phyloP scores from a whole-genome alignment of 805 yeast genomes.

The Kazachstania martiniae region DNA sequence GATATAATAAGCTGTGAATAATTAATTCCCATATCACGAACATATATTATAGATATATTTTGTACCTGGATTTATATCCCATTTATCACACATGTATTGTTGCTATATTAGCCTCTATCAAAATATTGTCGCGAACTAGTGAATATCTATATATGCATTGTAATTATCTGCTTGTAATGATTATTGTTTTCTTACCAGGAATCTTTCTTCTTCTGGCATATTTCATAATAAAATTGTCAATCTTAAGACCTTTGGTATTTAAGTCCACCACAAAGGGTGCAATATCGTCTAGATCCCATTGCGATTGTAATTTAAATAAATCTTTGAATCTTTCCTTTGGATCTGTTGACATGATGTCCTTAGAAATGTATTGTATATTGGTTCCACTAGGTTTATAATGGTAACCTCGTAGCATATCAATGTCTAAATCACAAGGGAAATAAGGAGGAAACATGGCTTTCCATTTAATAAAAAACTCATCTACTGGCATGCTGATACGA shows the following conservation, averaged over 20 bases:
- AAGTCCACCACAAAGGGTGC: conserved; percentile 53
- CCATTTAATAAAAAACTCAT: conserved; percentile 56
- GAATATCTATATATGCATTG: too few relatives aligned
- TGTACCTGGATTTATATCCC: too few relatives aligned
- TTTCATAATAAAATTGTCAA: conserved; percentile 51
- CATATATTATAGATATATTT: too few relatives aligned
- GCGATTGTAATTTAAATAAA: conserved; percentile 42
- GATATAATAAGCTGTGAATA: too few relatives aligned
- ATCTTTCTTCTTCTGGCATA: conserved; percentile 43
- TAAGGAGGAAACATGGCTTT: conserved; percentile 52
- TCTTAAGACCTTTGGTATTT: conserved; percentile 40
- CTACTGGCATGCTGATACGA: conserved; percentile 23
- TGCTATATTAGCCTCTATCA: too few relatives aligned
- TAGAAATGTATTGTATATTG: conserved; percentile 46
- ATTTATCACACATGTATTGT: too few relatives aligned
- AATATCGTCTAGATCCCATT: conserved; percentile 55
- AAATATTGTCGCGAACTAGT: too few relatives aligned
- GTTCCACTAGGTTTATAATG: conserved; percentile 40
- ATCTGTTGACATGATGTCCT: conserved; percentile 36
- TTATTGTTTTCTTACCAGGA: conserved; percentile 31
- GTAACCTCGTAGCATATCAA: conserved; percentile 44
- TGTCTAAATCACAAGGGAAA: conserved; percentile 48
- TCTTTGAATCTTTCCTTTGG: conserved; percentile 38
- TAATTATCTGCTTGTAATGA: conserved; percentile 26
- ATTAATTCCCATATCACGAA: too few relatives aligned